These are phyloP conservation scores for Leptomonas pyrrhocoris DNA, from an alignment of 208 protist species.

Conservation along the genomic window DNA sequence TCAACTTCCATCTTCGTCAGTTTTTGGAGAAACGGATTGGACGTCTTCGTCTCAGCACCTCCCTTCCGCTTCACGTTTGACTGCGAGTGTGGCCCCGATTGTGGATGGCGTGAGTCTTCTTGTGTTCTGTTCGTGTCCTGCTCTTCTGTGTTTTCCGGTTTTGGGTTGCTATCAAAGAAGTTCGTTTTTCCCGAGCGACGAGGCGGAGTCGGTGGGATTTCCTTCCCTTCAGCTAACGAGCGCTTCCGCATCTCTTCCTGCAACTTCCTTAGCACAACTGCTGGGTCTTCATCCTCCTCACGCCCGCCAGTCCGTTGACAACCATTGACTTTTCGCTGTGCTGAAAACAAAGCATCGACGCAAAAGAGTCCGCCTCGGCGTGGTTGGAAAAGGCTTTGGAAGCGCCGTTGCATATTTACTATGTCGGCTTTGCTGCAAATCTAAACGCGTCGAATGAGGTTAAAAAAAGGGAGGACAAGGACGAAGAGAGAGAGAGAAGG, in stretches of 20 bases:
- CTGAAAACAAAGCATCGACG: neutral
- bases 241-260: conserved; percentile 42
- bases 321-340: conserved; percentile 3
- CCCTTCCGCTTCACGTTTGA: neutral
- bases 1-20: conserved; percentile 65
- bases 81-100: neutral
- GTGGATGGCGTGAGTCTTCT: neutral
- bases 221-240: conserved; percentile 22
- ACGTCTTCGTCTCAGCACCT: neutral
- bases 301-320: neutral
- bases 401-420: conserved; percentile 19
- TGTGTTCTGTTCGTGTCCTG: neutral
- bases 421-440: no score
- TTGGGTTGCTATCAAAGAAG: conserved; percentile 30
- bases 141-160: neutral
- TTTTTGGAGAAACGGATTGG: conserved; percentile 67
- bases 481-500: no score
- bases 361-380: neutral
- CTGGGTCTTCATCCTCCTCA: conserved; percentile 51
- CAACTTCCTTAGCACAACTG: conserved; percentile 39
- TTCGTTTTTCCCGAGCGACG: conserved; percentile 47
- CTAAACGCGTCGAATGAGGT: no score
- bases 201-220: conserved; percentile 34
- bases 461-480: no score
- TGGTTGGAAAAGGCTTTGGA: neutral